Percentiles rank a stretch among this genome's conserved stretches.
phyloP scores from a whole-genome alignment of 2,329 filamentous ascomycete species.

The Aspergillus brunneoviolaceus region DNA sequence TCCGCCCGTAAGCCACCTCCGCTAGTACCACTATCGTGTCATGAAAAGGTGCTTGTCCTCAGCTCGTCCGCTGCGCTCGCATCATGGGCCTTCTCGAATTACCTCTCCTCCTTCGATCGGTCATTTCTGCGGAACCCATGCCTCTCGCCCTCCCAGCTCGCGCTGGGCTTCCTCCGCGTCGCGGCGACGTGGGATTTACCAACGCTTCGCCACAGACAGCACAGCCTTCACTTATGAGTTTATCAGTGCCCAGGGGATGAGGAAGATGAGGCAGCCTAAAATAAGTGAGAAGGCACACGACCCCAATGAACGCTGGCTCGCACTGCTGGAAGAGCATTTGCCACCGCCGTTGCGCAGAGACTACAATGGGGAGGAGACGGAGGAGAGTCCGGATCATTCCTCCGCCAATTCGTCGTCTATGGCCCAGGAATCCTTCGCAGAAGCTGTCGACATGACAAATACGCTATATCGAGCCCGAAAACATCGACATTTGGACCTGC shows the following conservation, averaged over 20 bases:
- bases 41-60: conserved; percentile 43
- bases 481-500: conserved; percentile 33
- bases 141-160: conserved; percentile 8
- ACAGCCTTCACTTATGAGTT: conserved; percentile 21
- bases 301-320: conserved; percentile 34
- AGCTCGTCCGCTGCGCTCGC: conserved; percentile 36
- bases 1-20: conserved; percentile 26
- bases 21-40: conserved; percentile 36
- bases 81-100: conserved; percentile 27
- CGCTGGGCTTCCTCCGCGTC: conserved; percentile 11
- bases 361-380: conserved; percentile 10
- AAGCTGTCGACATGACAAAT: conserved; percentile 31
- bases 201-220: conserved; percentile 16
- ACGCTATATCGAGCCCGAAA: conserved; percentile 33
- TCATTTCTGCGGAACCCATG: conserved; percentile 8
- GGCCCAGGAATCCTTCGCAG: conserved; percentile 21
- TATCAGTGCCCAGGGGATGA: conserved; percentile 16
- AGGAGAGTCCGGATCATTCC: conserved; percentile 5
- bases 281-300: conserved; percentile 21
- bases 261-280: conserved; percentile 16
- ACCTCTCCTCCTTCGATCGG: conserved; percentile 12
- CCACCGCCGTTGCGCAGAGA: conserved; percentile 25
- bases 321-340: conserved; percentile 35
- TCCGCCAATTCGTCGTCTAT: conserved; percentile 1
- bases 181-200: conserved; percentile 23